Base-by-base conservation (phyloP, 2,329 filamentous ascomycete species). In the Tothia fuscella region DNA sequence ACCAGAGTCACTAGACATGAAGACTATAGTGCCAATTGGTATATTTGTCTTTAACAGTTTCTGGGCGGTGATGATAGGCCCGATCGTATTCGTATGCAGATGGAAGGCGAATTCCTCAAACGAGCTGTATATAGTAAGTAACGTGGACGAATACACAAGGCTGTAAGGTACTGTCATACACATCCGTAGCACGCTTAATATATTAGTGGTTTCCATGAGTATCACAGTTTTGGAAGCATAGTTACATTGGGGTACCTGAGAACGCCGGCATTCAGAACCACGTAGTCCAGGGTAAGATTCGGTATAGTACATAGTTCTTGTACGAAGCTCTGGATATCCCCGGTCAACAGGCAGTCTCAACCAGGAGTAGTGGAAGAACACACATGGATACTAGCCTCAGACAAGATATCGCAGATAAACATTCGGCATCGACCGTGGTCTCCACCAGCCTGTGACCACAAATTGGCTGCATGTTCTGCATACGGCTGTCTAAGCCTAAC, bases 1-100 rank as follows among this genome's bases (percentile, higher is more conserved):
- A 12, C 70, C 71, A 1, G 68, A 72, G 51, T 76, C 72, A 14
- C 66, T 70, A 9, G 71, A 74, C 54, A 75, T 74, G 61, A 76
- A 71, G 22, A 67, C 60, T 7, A 75, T 62, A 14, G 64, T 69
- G n/a, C 62, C 61, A 44, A 71, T 65, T 3, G 62, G 60, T 13
- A 68, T 65, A 25, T 57, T 57, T 6, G 63, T 61, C 40, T 66
- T 56, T 0, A 76, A 60, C 3, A 76, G 57, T 41, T 65, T 64
- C 45, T 73, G 69, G 2, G 72, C 72, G 28, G 64, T 64, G 44
- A 75, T 66, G 45, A 76, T 70, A n/a, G 72, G 72, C 0, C 72
- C 72, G 42, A 77, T 70, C 13, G 70, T 71, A 52, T 76, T 76
- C 30, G 71, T 74, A 41, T 71, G 64, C 4, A 76, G 59, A 48